phyloP scores from a whole-genome alignment of 495 filamentous ascomycete species.

The Chaetomium tenue region DNA sequence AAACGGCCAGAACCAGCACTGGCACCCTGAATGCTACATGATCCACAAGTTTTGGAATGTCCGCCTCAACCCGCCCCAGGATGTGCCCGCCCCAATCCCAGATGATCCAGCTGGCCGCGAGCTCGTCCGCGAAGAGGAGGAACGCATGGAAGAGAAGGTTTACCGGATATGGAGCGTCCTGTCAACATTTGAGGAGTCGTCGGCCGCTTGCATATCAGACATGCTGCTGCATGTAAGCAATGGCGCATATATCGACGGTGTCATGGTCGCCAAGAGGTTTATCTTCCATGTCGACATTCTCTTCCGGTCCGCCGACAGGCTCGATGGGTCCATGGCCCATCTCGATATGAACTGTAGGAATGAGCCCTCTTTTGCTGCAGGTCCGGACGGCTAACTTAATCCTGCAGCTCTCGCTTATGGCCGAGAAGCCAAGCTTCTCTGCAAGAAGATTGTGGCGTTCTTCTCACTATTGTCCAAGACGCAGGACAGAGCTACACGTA shows the following conservation, averaged over 20 bases:
- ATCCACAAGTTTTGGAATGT: conserved; percentile 99
- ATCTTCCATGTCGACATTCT: conserved; percentile 94
- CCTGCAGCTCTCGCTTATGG: conserved; percentile 77
- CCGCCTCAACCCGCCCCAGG: conserved; percentile 58
- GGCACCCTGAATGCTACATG: conserved; percentile 99
- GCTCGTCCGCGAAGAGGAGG: conserved; percentile 77
- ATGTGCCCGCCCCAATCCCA: conserved; percentile 52
- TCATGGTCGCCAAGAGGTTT: conserved; percentile 93
- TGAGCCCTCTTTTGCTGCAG: neutral
- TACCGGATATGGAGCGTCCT: conserved; percentile 98
- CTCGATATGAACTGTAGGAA: conserved; percentile 72
- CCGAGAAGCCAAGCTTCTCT: conserved; percentile 93
- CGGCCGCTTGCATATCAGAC: conserved; percentile 96
- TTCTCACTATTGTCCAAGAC: conserved; percentile 91
- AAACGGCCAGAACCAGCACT: conserved; percentile 97
- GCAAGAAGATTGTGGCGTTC: conserved; percentile 99
- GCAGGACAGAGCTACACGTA: conserved; percentile 80
- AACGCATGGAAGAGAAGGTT: conserved; percentile 95
- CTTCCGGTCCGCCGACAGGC: conserved; percentile 81
- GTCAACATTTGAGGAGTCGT: conserved; percentile 95
- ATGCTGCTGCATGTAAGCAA: conserved; percentile 99
- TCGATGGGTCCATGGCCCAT: conserved; percentile 68
- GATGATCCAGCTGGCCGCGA: conserved; percentile 74
- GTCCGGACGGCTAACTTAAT: conserved; percentile 10
- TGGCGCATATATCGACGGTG: conserved; percentile 90